Base-by-base conservation (phyloP, 306 rosid genomes). In the Purshia tridentata region DNA sequence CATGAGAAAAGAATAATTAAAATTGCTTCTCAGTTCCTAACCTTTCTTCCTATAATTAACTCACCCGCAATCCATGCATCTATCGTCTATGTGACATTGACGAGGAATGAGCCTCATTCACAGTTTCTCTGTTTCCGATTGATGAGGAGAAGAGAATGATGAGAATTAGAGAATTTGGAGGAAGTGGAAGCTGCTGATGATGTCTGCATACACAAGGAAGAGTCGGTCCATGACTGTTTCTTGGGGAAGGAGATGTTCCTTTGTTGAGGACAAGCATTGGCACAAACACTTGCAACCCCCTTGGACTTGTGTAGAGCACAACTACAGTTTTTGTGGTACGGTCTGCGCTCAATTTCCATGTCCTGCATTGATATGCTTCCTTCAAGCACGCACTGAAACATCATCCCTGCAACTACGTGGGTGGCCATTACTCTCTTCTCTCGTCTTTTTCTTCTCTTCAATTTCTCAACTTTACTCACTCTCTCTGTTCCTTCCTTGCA, bases 321-420 rank as follows among this genome's bases (percentile, higher is more conserved):
- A 6, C 60, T 22, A 63, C 85, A 82, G 66, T 78, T 74, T 35
- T 74, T 59, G 49, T 82, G 96, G 84, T 86, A 89, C n/a, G 98
- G 98, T 70, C 96, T 87, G 46, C 88, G 20, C 60, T 84, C 86
- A 29, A 85, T 72, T 50, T 80, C 87, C 44, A 10, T 83, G 76
- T 88, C 93, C 42, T 72, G 75, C 74, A 79, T 39, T 54, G 90
- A 79, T 22, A 87, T 64, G 52, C 88, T 81, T 82, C 86, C 93
- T 81, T 86, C 84, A 80, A 80, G 85, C 20, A 88, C 88, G 69
- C 81, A 65, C 72, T 75, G 65, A 75, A 78, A 49, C 81, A 84
- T 57, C 81, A 78, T 76, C 22, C 84, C 78, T 20, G 70, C 68
- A 49, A 86, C 84, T 9, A 81, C 77, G 5, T 63, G 47, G 51